Evolutionary conservation across 257 asterid species (phyloP).

Genomic region (Capsicum pubescens): DNA sequence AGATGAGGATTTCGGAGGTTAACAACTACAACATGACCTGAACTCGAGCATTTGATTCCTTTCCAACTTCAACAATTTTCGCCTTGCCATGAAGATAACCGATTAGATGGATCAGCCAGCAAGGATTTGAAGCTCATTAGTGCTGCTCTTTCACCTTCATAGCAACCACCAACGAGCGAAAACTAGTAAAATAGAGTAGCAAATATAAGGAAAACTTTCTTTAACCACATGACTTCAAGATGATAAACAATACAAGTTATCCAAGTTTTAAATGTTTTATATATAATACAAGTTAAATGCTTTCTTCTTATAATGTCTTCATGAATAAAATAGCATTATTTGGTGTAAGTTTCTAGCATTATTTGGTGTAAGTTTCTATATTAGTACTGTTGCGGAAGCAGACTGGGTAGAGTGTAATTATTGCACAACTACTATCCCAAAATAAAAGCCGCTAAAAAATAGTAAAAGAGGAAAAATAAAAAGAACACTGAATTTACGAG

Average conservation of each 20-base stretch:
- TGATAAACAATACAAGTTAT: not conserved
- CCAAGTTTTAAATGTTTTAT: not conserved
- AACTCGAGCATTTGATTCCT: slow-evolving; percentile 28
- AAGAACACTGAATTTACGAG: no score
- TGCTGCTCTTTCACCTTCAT: slow-evolving; percentile 30
- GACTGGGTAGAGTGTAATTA: no score
- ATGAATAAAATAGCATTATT: not conserved
- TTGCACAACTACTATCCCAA: no score
- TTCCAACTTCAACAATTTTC: slow-evolving; percentile 28
- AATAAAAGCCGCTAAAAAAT: no score
- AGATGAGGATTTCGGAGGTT: slow-evolving; percentile 31
- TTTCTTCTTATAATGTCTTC: not conserved
- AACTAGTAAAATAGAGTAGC: not conserved
- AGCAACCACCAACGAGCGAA: not conserved
- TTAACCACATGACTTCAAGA: not conserved
- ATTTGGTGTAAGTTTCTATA: not conserved
- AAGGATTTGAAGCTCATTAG: slow-evolving; percentile 24
- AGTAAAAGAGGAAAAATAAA: no score
- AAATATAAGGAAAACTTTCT: not conserved
- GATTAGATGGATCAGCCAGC: slow-evolving; percentile 21
- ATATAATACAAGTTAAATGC: not conserved
- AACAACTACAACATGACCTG: slow-evolving; percentile 27
- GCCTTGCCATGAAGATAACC: slow-evolving; percentile 26
- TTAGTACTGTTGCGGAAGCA: not conserved
- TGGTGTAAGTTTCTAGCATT: no score